Evolutionary conservation across 2,329 filamentous ascomycete genomes (phyloP).

Genomic region (Apiospora phragmitis): DNA sequence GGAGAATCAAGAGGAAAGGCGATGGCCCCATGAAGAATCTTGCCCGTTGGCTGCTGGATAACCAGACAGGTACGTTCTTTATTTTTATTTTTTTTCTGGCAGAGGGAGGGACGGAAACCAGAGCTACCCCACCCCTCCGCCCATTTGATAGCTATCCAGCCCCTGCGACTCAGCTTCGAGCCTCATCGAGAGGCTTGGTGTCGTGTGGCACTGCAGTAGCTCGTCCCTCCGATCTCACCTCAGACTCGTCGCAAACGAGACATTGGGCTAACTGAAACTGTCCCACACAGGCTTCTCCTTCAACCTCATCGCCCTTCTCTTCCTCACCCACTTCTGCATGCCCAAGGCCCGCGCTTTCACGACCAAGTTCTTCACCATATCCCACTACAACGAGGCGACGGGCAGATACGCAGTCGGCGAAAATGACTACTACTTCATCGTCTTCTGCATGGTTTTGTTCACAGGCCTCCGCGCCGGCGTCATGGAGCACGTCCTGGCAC

Average conservation of each 20-base stretch:
- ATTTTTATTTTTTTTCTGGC: conserved; percentile 15
- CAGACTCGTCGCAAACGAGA: not conserved
- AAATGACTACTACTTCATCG: conserved; percentile 77
- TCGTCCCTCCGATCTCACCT: not conserved
- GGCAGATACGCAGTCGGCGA: conserved; percentile 74
- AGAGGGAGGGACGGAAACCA: not conserved
- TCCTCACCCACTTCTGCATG: conserved; percentile 79
- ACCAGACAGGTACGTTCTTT: conserved; percentile 73
- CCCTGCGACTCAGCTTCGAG: not conserved
- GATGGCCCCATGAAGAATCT: conserved; percentile 62
- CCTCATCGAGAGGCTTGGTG: not conserved
- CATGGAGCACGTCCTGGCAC: conserved; percentile 86
- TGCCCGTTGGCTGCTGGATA: conserved; percentile 71
- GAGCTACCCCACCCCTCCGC: conserved; percentile 7
- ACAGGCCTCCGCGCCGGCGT: conserved; percentile 80
- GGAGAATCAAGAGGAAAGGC: conserved; percentile 61
- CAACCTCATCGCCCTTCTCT: conserved; percentile 81
- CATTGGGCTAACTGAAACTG: not conserved
- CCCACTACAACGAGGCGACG: conserved; percentile 72
- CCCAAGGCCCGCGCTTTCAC: conserved; percentile 78
- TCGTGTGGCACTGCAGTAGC: conserved; percentile 11
- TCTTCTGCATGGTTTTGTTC: conserved; percentile 79
- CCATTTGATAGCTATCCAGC: not conserved
- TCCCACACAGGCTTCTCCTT: conserved; percentile 69
- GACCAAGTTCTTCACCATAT: conserved; percentile 84